phyloP scores from a whole-genome alignment of 2,329 filamentous ascomycete genomes.

The Fusarium drepaniforme region DNA sequence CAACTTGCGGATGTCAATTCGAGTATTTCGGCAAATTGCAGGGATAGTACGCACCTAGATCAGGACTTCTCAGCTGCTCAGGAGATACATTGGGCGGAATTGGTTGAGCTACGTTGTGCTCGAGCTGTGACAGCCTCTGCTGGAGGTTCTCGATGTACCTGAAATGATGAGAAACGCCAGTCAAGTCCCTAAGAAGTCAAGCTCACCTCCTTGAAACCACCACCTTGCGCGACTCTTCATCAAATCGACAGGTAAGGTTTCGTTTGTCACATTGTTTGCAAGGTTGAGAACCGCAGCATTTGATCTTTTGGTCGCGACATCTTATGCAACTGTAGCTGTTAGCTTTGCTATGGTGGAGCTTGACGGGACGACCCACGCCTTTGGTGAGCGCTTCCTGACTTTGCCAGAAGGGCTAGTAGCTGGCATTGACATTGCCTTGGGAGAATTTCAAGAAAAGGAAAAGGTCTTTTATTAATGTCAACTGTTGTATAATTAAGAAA shows the following conservation, averaged over 20 bases:
- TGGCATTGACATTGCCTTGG: slow-evolving; percentile 19
- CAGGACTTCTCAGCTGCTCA: slow-evolving; percentile 1
- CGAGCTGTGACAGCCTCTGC: slow-evolving; percentile 22
- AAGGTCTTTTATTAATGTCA: background rate
- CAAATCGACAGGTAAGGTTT: slow-evolving; percentile 19
- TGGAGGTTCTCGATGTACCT: slow-evolving; percentile 32
- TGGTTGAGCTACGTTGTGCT: slow-evolving; percentile 3
- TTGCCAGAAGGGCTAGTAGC: slow-evolving; percentile 13
- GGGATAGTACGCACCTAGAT: background rate
- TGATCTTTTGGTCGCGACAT: slow-evolving; percentile 37
- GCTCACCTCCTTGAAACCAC: slow-evolving; percentile 30
- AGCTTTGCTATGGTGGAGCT: background rate
- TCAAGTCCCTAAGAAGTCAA: too few relatives aligned
- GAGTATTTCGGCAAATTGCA: rapidly evolving
- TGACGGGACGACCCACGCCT: slow-evolving; percentile 24
- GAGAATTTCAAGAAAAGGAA: background rate
- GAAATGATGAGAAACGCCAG: background rate
- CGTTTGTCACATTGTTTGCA: slow-evolving; percentile 36
- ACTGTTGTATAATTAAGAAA: slow-evolving; percentile 2
- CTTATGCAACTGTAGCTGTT: slow-evolving; percentile 24
- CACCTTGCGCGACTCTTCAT: slow-evolving; percentile 31
- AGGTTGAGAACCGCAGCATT: slow-evolving; percentile 27
- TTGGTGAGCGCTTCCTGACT: slow-evolving; percentile 29
- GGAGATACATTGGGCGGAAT: background rate
- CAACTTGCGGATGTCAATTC: background rate